A percentile compares a stretch with the other conserved stretches of the same genome.
Evolutionary conservation across 1,139 yeast species (phyloP).

Genomic region (Diutina pseudorugosa): DNA sequence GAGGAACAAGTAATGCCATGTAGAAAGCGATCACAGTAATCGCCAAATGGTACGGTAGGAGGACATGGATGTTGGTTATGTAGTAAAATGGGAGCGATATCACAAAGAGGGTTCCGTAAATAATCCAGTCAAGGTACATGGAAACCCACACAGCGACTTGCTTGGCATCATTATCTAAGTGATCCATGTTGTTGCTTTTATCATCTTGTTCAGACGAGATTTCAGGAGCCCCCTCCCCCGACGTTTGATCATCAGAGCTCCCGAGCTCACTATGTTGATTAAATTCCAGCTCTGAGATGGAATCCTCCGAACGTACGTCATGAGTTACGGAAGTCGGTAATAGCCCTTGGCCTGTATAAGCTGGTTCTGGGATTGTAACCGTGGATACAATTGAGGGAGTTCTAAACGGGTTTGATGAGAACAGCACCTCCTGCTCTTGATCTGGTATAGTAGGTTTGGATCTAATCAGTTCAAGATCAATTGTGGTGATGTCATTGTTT

Average conservation of each 20-base stretch:
- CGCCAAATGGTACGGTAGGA: conserved; percentile 52
- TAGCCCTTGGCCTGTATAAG: background rate
- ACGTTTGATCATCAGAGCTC: background rate
- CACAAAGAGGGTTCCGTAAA: conserved; percentile 33
- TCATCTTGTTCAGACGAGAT: background rate
- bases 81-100: conserved; percentile 46
- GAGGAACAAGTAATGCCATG: conserved; percentile 37
- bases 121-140: conserved; percentile 42
- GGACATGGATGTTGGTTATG: conserved; percentile 32
- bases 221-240: background rate
- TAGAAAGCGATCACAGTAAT: conserved; percentile 47
- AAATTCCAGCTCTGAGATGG: background rate
- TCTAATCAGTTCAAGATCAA: conserved; percentile 16
- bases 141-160: conserved; percentile 27
- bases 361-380: background rate
- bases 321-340: background rate
- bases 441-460: background rate
- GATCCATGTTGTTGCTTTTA: background rate
- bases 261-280: background rate
- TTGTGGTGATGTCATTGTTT: conserved; percentile 24
- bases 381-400: background rate
- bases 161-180: conserved; percentile 7
- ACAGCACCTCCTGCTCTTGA: background rate
- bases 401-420: background rate
- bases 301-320: background rate